Percentiles rank a stretch among this genome's conserved stretches.
These are phyloP conservation scores for Colletotrichum liriopes DNA, from an alignment of 2,329 filamentous ascomycete species.

Conservation along the genomic window DNA sequence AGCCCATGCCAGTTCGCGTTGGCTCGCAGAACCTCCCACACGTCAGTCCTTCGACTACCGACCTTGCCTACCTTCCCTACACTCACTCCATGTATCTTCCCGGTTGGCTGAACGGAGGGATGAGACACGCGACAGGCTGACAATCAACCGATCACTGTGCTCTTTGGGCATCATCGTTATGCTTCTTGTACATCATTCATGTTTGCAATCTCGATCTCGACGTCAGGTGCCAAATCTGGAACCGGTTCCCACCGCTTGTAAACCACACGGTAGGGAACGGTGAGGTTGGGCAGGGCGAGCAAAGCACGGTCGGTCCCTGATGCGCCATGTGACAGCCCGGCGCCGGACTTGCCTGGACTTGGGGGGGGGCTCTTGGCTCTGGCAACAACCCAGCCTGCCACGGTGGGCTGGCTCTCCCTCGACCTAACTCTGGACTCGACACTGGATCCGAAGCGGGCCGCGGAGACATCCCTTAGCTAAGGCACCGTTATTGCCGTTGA, in stretches of 20 bases:
- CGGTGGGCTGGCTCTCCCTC: conserved; percentile 1
- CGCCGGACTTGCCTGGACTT: conserved; percentile 4
- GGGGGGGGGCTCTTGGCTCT: background rate
- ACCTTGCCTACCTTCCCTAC: background rate
- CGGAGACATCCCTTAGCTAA: conserved; percentile 13
- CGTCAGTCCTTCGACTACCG: background rate
- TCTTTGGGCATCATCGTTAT: background rate
- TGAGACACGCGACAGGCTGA: background rate
- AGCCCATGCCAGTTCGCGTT: background rate
- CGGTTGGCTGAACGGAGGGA: background rate
- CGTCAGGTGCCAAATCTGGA: conserved; percentile 35
- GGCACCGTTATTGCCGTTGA: conserved; percentile 10
- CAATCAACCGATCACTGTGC: background rate
- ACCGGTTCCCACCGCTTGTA: conserved; percentile 20
- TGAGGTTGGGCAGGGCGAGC: conserved; percentile 9
- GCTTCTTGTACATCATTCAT: background rate
- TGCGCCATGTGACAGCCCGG: conserved; percentile 38
- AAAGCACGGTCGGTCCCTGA: conserved; percentile 31
- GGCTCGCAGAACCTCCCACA: background rate
- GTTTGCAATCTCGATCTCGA: conserved; percentile 21
- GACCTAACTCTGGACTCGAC: background rate
- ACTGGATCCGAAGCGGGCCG: conserved; percentile 29
- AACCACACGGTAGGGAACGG: conserved; percentile 18
- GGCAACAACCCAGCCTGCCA: background rate
- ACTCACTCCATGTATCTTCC: background rate